These are phyloP conservation scores for Aspergillus novofumigatus DNA, from an alignment of 2,329 filamentous ascomycete species.

Conservation along the genomic window DNA sequence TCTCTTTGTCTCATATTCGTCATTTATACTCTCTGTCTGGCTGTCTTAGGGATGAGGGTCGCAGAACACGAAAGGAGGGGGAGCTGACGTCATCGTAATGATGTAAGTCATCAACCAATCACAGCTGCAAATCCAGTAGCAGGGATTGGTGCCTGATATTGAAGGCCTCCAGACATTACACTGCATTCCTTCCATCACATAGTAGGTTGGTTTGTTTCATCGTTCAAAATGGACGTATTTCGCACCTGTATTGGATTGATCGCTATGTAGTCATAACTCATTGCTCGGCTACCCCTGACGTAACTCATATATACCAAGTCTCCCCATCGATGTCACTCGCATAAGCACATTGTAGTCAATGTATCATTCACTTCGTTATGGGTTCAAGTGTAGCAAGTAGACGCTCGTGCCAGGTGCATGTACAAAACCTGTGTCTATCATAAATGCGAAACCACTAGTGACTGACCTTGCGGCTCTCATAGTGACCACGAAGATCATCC, in stretches of 20 bases:
- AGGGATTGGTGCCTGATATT: background rate
- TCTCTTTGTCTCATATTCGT: background rate
- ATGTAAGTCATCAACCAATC: background rate
- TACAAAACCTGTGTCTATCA: background rate
- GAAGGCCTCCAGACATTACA: background rate
- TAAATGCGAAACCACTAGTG: conserved; percentile 14
- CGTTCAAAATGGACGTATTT: background rate
- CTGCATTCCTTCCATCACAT: too few species aligned
- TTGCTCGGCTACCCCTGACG: background rate
- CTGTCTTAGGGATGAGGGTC: background rate
- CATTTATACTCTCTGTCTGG: background rate
- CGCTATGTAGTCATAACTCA: background rate
- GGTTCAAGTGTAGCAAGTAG: background rate
- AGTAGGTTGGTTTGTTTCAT: too few species aligned
- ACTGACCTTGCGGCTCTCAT: conserved; percentile 31
- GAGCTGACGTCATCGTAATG: background rate
- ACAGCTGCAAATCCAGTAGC: background rate
- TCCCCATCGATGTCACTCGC: background rate
- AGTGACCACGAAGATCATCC: conserved; percentile 51
- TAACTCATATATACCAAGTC: background rate
- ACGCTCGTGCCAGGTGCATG: background rate
- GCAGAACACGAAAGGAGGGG: background rate
- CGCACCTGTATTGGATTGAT: background rate
- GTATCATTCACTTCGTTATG: background rate
- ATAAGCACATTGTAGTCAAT: background rate